Evolutionary conservation across 1,139 yeast genomes (phyloP).

Genomic region (Sugiyamaella grinbergsii): DNA sequence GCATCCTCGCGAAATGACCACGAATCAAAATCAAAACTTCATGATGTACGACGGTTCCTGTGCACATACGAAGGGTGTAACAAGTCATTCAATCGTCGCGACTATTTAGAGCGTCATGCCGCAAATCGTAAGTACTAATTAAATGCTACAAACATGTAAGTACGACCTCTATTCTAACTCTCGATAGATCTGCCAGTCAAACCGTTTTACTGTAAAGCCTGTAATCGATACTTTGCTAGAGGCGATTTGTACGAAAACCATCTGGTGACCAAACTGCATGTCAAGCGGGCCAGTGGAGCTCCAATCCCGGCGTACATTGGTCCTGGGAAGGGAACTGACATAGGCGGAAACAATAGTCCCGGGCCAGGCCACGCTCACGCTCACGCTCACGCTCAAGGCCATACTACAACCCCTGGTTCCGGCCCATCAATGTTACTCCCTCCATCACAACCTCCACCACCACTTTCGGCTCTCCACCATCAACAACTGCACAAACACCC

Average conservation of each 20-base stretch:
- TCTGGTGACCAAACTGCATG: conserved; percentile 39
- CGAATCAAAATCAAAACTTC: conserved; percentile 4
- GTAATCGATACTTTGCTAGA: conserved; percentile 42
- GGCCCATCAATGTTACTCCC: no score
- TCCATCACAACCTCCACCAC: neutral
- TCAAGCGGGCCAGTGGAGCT: conserved; percentile 30
- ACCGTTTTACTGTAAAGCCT: conserved; percentile 40
- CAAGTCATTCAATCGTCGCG: conserved; percentile 44
- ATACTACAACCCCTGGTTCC: no score
- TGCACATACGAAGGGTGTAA: conserved; percentile 43
- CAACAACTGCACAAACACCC: conserved; percentile 3
- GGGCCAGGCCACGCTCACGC: no score
- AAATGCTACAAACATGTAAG: no score
- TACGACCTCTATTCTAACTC: no score
- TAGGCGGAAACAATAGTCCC: neutral
- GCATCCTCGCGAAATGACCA: no score
- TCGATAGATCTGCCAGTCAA: conserved; percentile 37
- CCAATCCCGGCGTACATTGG: conserved; percentile 13
- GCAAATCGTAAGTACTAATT: conserved; percentile 38
- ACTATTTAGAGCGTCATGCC: conserved; percentile 45
- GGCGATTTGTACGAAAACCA: conserved; percentile 44
- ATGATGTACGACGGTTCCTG: conserved; percentile 31
- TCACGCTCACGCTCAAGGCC: no score
- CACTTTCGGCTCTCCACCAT: neutral
- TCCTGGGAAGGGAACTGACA: conserved; percentile 1